These are phyloP conservation scores for Ambispora gerdemannii DNA, from an alignment of 192 early-diverging fungal species.

Conservation along the genomic window DNA sequence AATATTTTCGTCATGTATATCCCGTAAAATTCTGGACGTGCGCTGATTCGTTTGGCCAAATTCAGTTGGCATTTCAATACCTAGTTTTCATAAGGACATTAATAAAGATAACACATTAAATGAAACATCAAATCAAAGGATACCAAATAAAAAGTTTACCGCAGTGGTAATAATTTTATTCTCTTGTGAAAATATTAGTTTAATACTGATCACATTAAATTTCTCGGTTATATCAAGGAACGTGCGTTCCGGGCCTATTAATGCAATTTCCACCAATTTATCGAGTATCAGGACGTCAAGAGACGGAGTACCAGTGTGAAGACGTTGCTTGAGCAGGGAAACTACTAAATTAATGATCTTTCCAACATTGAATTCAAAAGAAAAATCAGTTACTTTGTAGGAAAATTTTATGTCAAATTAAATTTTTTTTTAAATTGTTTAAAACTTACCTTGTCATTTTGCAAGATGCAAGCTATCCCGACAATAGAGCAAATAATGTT, in stretches of 20 bases:
- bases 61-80: conserved; percentile 44
- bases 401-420: too few relatives aligned
- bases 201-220: conserved; percentile 45
- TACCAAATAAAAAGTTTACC: conserved; percentile 34
- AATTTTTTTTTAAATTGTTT: background rate
- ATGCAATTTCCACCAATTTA: conserved; percentile 59
- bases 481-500: conserved; percentile 53
- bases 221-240: conserved; percentile 62
- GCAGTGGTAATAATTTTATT: conserved; percentile 48
- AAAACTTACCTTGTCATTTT: conserved; percentile 49
- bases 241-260: conserved; percentile 48
- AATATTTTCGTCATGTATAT: conserved; percentile 53
- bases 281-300: conserved; percentile 52
- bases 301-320: conserved; percentile 48
- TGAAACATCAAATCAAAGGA: background rate
- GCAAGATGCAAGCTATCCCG: conserved; percentile 52
- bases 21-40: conserved; percentile 54
- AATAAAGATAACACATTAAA: background rate
- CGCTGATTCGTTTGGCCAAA: conserved; percentile 47
- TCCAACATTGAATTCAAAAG: background rate
- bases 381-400: background rate
- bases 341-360: conserved; percentile 60
- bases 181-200: conserved; percentile 40
- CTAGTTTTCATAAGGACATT: too few relatives aligned
- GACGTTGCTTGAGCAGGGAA: conserved; percentile 63